Evolutionary conservation across 1,284 basidiomycete genomes (phyloP).

Genomic region (Fomitiporia mediterranea): DNA sequence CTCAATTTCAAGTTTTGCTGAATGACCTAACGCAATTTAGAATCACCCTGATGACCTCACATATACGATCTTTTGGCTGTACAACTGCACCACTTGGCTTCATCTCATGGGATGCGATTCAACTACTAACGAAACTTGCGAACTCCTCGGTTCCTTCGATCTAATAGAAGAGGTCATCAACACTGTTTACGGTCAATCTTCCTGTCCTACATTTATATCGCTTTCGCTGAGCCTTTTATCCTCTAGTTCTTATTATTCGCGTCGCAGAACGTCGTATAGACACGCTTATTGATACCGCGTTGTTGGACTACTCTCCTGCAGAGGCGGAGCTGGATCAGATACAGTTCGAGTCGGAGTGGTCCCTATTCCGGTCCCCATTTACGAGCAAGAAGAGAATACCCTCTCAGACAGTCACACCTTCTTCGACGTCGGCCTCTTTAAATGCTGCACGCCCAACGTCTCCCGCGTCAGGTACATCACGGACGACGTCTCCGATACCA

Average conservation of each 20-base stretch:
- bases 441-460: constrained; percentile 21
- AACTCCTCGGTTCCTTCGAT: constrained; percentile 74
- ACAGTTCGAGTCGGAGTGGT: constrained; percentile 96
- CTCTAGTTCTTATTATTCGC: constrained; percentile 88
- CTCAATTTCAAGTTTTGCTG: constrained; percentile 7
- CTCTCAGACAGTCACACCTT: constrained; percentile 29
- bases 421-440: constrained; percentile 30
- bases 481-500: constrained; percentile 45
- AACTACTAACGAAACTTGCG: constrained; percentile 69
- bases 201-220: background rate
- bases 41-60: constrained; percentile 80
- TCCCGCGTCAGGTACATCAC: constrained; percentile 21
- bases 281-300: constrained; percentile 73
- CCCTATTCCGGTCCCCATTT: constrained; percentile 74
- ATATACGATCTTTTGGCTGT: constrained; percentile 90
- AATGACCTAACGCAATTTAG: constrained; percentile 36
- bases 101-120: constrained; percentile 87
- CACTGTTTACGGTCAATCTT: constrained; percentile 80
- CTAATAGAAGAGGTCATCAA: constrained; percentile 87
- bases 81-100: constrained; percentile 86
- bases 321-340: constrained; percentile 78
- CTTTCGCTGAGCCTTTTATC: constrained; percentile 16
- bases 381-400: constrained; percentile 59
- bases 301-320: constrained; percentile 82
- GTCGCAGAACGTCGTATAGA: constrained; percentile 89